phyloP scores from a whole-genome alignment of 73 alveolate genomes.

The Stentor coeruleus region DNA sequence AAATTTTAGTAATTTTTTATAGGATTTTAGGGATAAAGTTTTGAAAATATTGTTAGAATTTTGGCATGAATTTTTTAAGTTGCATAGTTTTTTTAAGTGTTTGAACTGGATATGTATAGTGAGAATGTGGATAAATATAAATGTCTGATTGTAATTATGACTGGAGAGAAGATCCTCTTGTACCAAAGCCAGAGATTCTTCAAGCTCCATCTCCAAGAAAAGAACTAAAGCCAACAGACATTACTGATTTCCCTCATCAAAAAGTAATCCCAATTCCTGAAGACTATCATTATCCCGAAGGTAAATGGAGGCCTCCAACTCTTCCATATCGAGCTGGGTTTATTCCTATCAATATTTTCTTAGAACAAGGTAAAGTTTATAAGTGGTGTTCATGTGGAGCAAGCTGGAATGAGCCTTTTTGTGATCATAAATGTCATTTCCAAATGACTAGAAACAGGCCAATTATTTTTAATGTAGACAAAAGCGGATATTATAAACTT shows the following conservation, averaged over 20 bases:
- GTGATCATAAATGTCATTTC: constrained; percentile 88
- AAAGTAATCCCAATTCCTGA: constrained; percentile 29
- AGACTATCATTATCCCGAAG: constrained; percentile 49
- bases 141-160: not conserved
- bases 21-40: too few species aligned
- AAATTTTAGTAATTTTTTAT: too few species aligned
- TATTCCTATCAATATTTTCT: constrained; percentile 67
- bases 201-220: constrained; percentile 31
- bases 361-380: constrained; percentile 75
- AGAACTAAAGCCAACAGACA: constrained; percentile 68
- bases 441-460: constrained; percentile 76
- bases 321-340: constrained; percentile 77
- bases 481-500: constrained; percentile 79
- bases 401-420: constrained; percentile 68
- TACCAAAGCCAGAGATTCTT: not conserved
- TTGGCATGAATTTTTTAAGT: too few species aligned
- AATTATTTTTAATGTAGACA: constrained; percentile 68
- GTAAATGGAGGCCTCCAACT: constrained; percentile 79
- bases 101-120: too few species aligned
- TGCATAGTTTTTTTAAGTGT: too few species aligned
- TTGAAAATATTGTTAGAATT: too few species aligned
- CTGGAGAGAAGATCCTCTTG: constrained; percentile 21
- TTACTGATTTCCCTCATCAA: constrained; percentile 83
- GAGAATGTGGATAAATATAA: too few species aligned
- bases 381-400: constrained; percentile 85